Base-by-base conservation (phyloP, 2,329 filamentous ascomycete species). In the Thelonectria blattea region DNA sequence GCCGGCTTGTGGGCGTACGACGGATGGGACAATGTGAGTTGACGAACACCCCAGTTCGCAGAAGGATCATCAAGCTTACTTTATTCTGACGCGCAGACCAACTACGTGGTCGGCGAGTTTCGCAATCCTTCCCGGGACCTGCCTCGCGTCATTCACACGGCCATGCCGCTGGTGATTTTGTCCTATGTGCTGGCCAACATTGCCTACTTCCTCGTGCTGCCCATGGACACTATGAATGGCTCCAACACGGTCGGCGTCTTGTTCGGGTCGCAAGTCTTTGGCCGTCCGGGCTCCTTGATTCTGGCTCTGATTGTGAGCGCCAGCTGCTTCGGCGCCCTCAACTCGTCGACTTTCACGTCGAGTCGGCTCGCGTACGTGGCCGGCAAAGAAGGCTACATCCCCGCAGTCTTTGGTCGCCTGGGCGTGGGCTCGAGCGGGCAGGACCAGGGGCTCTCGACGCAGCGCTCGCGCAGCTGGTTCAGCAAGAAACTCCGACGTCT, bases 1-100 rank as follows among this genome's bases (percentile, higher is more conserved):
- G 94, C 93, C 15, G 95, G 95, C 9, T 83, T 99, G 5, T 99
- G 95, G 95, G 95, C 95, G 1, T 99, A 95, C 77, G 95, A 99
- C 74, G 95, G 95, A 30, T 99, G 95, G 95, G 95, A 99, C 74
- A 99, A 99, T 75, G 92, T 95, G 79, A 80, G 90, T 82, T 30
- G 27, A 30, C 45, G 24, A 22, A 7, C 27, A 9, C 2, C n/a
- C 14, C n/a, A 18, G 5, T 27, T 20, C 11, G 3, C 10, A 7
- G 34, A 12, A 7, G 47, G 17, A 20, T 15, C 39, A 32, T 30
- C 47, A 14, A 10, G 32, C 62, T 65, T 27, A 71, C 42, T 53
- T 52, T 45, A 8, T 70, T 77, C 66, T 15, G 32, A 34, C 12
- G 32, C 32, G 9, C 65, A 95, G 92, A 96, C 94, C 64, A 99